Evolutionary conservation across 129 eudicot genomes (phyloP).

Genomic region (Centaurea solstitialis): DNA sequence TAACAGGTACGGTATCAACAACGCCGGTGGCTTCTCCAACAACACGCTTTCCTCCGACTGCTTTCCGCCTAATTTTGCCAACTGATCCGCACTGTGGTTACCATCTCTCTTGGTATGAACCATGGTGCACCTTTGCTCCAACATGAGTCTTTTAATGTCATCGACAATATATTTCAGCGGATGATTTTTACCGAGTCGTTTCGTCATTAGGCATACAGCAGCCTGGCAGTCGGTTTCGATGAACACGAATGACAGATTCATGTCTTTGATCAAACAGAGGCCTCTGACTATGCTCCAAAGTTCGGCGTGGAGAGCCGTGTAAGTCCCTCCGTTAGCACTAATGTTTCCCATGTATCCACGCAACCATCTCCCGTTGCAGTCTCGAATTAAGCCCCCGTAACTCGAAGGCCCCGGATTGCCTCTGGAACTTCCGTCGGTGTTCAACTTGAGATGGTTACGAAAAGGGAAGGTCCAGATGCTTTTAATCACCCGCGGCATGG

Average conservation of each 20-base stretch:
- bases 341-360: not conserved
- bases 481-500: not conserved
- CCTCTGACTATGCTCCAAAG: slow-evolving; percentile 5
- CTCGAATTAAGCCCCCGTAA: not conserved
- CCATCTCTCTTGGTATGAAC: slow-evolving; percentile 7
- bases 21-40: not conserved
- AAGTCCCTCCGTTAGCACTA: not conserved
- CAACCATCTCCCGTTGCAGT: not conserved
- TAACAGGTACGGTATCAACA: slow-evolving; percentile 9
- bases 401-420: not conserved
- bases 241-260: not conserved
- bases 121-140: not conserved
- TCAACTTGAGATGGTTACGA: not conserved
- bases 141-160: not conserved
- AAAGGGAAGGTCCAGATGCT: not conserved
- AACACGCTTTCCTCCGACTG: not conserved
- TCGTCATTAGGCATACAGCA: not conserved
- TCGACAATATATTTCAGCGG: not conserved
- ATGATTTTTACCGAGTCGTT: not conserved
- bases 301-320: not conserved
- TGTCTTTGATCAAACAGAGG: not conserved
- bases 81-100: slow-evolving; percentile 6
- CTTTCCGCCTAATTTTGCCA: slow-evolving; percentile 15
- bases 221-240: slow-evolving; percentile 15
- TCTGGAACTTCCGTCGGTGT: not conserved